phyloP scores from a whole-genome alignment of 495 filamentous ascomycete species.

The Alectoria sarmentosa region DNA sequence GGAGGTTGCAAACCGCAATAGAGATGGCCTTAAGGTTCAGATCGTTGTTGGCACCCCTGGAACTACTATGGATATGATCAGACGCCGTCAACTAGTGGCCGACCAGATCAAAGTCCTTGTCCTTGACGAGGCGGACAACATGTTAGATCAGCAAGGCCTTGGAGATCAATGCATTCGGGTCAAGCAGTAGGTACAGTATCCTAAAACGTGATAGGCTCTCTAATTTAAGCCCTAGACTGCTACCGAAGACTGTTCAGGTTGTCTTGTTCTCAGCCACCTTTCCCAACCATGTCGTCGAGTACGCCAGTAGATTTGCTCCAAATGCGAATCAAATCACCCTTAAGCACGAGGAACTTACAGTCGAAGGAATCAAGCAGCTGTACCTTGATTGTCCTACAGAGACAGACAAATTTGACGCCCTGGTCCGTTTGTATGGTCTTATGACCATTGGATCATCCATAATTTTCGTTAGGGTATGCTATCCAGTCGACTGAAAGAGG shows the following conservation, averaged over 20 bases:
- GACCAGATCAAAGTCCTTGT: slow-evolving; percentile 68
- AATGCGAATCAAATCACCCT: slow-evolving; percentile 83
- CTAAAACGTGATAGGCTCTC: slow-evolving; percentile 8
- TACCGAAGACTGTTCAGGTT: slow-evolving; percentile 67
- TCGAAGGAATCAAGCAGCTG: slow-evolving; percentile 94
- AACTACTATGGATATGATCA: slow-evolving; percentile 81
- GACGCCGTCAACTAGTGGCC: slow-evolving; percentile 57
- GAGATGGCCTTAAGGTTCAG: slow-evolving; percentile 54
- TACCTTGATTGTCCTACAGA: slow-evolving; percentile 85
- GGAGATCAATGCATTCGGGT: slow-evolving; percentile 92
- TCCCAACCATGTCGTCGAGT: slow-evolving; percentile 72
- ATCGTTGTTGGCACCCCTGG: slow-evolving; percentile 93
- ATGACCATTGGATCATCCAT: slow-evolving; percentile 96
- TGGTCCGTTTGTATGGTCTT: slow-evolving; percentile 87
- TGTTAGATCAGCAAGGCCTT: slow-evolving; percentile 89
- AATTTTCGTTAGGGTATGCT: slow-evolving; percentile 83
- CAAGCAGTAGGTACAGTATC: slow-evolving; percentile 55
- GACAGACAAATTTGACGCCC: slow-evolving; percentile 74
- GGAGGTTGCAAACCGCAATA: slow-evolving; percentile 50
- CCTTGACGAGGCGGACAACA: slow-evolving; percentile 92
- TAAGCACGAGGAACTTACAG: slow-evolving; percentile 82
- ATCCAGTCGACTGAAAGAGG: background rate
- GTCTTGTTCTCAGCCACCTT: slow-evolving; percentile 97
- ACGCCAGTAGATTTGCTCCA: slow-evolving; percentile 73
- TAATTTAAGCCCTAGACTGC: slow-evolving; percentile 40